Percentiles rank a stretch among this genome's conserved stretches.
phyloP scores from a whole-genome alignment of 2,329 filamentous ascomycete species.

The Fonsecaea nubica region DNA sequence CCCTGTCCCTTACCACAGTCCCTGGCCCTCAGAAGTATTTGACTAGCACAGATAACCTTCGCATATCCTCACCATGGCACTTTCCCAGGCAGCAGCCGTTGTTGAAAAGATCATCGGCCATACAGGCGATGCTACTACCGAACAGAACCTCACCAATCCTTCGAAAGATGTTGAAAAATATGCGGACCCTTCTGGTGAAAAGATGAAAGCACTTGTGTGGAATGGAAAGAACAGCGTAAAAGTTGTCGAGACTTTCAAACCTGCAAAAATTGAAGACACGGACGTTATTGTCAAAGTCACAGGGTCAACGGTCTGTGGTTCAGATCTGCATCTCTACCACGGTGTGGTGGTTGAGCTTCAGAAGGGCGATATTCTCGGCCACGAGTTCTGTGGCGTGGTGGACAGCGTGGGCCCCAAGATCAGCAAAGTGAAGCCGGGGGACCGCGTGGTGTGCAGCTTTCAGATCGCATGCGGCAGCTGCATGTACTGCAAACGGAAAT shows the following conservation, averaged over 20 bases:
- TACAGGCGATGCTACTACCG: conserved; percentile 66
- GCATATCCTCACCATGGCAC: conserved; percentile 55
- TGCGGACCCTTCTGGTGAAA: conserved; percentile 61
- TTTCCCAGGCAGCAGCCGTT: conserved; percentile 70
- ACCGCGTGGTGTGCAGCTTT: conserved; percentile 82
- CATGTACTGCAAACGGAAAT: conserved; percentile 78
- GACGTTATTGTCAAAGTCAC: conserved; percentile 85
- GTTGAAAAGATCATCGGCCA: conserved; percentile 74
- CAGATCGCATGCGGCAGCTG: conserved; percentile 76
- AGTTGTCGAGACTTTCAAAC: conserved; percentile 73
- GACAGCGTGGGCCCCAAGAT: conserved; percentile 63
- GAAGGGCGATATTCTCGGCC: conserved; percentile 71
- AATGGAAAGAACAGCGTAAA: conserved; percentile 80
- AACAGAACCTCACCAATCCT: conserved; percentile 75
- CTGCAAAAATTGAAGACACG: conserved; percentile 72
- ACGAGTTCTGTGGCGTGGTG: conserved; percentile 61
- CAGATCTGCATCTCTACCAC: conserved; percentile 61
- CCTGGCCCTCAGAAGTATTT: neutral
- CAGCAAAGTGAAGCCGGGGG: conserved; percentile 63
- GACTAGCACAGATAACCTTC: neutral
- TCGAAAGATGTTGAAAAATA: conserved; percentile 58
- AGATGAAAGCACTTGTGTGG: conserved; percentile 83
- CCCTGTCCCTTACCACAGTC: neutral
- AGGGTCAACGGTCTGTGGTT: conserved; percentile 67
- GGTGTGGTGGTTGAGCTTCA: conserved; percentile 64